Evolutionary conservation across 2,329 filamentous ascomycete species (phyloP), one percentile per base, ranked within the genome.

Genomic region (Ascochyta koolunga): DNA sequence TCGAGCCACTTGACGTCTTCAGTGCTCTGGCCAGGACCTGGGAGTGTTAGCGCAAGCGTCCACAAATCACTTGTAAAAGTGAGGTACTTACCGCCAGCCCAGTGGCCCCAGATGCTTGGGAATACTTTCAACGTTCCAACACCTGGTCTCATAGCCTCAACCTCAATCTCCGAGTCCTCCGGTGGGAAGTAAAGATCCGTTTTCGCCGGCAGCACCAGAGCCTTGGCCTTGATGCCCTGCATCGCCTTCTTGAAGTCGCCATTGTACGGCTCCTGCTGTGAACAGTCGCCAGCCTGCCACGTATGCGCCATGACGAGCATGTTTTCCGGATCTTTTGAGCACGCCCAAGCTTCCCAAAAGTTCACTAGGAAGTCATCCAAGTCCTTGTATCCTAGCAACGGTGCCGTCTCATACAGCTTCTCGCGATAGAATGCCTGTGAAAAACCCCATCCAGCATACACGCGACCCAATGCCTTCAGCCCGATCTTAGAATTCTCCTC

Each of bases 161-260:
- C 86, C 66, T 95, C 90, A 50, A 87, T 86, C 64, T 89, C 84
- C 0, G 88, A 91, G 61, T 93, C 90, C 64, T 93, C 89, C 0
- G 89, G 89, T 79, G 90, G 88, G 61, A 95, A 93, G 68, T 93
- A 93, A 4, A 93, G 78, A 68, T 93, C 90, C 0, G 89, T 92
- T 68, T 89, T 85, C 19, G 80, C 76, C 0, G 90, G 90, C 13
- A 93, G 72, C 3, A 93, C 87, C 36, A 93, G 74, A 0, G 84
- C 86, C 64, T 86, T 90, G 1, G 89, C 87, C 69, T 88, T 89
- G 72, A 93, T 91, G 2, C 79, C 81, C 40, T 80, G 78, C 83
- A 93, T 75, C 4, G 74, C 74, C 47, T 82, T 80, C 54, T 82
- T 80, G 59, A 91, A 88, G 58, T 89, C 76, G 1, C 84, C 86